Evolutionary conservation across 305 asterid genomes (phyloP), one percentile per base, ranked within the genome.

Genomic region (Plantago coronopus): DNA sequence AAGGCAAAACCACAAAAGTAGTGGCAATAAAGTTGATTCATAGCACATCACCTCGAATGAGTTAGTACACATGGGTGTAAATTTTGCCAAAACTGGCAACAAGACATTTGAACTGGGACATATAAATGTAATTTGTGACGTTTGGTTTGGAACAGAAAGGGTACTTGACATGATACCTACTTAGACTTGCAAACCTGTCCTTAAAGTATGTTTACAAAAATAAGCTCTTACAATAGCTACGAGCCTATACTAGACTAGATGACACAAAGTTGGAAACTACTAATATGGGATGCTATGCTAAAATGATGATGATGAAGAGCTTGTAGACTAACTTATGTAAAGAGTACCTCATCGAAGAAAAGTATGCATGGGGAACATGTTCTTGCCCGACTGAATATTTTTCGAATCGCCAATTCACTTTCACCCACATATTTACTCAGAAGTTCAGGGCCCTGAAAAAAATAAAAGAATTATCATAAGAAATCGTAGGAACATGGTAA

Each of bases 351-450:
- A 69, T 93, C 98, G 49, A 93, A 93, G 85, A 89, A 93, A 65
- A 93, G 74, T 57, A 89, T 76, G 82, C 97, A 93, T 17, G 95
- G 99, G 25, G 99, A 65, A 62, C 96, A 89, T 63, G 85, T 82
- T 73, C 96, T 87, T 20, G 99, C 99, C 70, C 99, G 95, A 53
- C 77, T 78, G 73, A 93, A 93, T 64, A 81, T 57, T 61, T 82
- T 93, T 64, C 97, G 76, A 47, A 93, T 87, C 9, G 89, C 84
- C 76, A 76, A 65, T 78, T 93, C 99, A 78, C 94, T 85, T 81
- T 87, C 99, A 72, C 99, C 99, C 54, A 89, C 97, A 70, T 85
- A 89, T 68, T 93, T 89, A 67, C 70, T 87, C 66, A 93, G 76
- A 69, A 89, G 83, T 64, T 87, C 95, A 25, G 97, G 97, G 42